Evolutionary conservation across 441 rosid species (phyloP), one percentile per base, ranked within the genome.

Genomic region (Adansonia rubrostipa): DNA sequence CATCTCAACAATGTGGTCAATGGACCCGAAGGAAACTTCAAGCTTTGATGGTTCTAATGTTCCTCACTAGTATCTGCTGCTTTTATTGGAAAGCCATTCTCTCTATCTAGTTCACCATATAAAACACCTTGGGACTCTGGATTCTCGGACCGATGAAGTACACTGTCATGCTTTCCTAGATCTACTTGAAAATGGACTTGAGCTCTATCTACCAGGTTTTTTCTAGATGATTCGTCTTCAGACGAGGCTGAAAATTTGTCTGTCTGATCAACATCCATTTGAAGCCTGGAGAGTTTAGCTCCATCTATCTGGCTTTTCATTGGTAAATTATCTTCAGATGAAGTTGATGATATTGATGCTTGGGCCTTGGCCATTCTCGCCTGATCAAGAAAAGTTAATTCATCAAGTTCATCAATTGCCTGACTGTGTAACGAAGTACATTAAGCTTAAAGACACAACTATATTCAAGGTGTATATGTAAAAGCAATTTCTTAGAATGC

Each of bases 101-200:
- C 83, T 4, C 42, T 60, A 48, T 84, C 80, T 66, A 84, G 77
- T 68, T 89, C 92, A 65, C 83, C 78, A 36, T 85, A 85, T n/a
- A 85, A 47, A 10, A 83, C 85, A 22, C 87, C 88, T 77, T 22
- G 84, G 4, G 81, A 80, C 42, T 80, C 77, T 19, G 82, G 58
- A 80, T 84, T 90, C 51, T 72, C 84, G 9, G 88, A 74, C 74
- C 56, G 71, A 64, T 56, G 74, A 57, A 73, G 60, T 53, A 83
- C 74, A 74, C 65, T 48, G 0, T 78, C 77, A 4, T 22, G 73
- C 58, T 57, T 71, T 78, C 78, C 77, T 84, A 15, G 74, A 82
- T 28, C 80, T 53, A n/a, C 72, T 20, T 73, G 81, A 53, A 61
- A 78, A 47, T 24, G 63, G 28, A 67, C 78, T 64, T 40, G 13